A percentile compares a stretch with the other conserved stretches of the same genome.
phyloP scores from a whole-genome alignment of 768 basidiomycete species.

The Russula brevipes region DNA sequence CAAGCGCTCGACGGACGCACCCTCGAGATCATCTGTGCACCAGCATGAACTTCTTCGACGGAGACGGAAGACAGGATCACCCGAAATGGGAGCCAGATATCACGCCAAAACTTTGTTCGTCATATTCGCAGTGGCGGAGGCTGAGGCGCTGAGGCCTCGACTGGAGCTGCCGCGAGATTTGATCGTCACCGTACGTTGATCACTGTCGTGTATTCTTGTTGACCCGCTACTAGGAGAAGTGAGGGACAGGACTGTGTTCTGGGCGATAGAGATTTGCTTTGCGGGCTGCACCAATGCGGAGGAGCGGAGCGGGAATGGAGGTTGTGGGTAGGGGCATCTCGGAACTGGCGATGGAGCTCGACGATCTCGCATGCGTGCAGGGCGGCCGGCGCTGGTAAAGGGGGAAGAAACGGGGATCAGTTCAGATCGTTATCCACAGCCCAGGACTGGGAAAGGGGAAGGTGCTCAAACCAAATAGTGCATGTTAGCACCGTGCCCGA shows the following conservation, averaged over 20 bases:
- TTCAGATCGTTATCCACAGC: no score
- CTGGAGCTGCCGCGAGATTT: constrained; percentile 26
- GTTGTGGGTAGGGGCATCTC: constrained; percentile 54
- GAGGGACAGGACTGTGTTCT: constrained; percentile 76
- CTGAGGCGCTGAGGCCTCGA: constrained; percentile 24
- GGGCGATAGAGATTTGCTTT: constrained; percentile 76
- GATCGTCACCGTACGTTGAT: no score
- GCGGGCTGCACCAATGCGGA: constrained; percentile 46
- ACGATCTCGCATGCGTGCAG: constrained; percentile 55
- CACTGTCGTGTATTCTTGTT: constrained; percentile 1
- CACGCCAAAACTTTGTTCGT: constrained; percentile 60
- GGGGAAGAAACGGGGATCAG: no score
- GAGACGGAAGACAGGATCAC: constrained; percentile 55
- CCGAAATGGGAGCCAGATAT: constrained; percentile 75
- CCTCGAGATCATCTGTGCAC: constrained; percentile 81
- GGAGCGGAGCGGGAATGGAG: constrained; percentile 52
- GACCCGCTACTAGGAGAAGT: constrained; percentile 62
- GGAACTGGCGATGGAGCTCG: constrained; percentile 75
- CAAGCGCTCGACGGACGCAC: constrained; percentile 76
- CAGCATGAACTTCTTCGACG: constrained; percentile 88
- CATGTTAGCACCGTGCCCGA: no score
- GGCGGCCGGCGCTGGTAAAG: no score
- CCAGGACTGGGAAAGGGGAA: no score
- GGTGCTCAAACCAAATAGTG: no score
- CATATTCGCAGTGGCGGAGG: constrained; percentile 29